These are phyloP conservation scores for Alternaria postmessia DNA, from an alignment of 2,329 filamentous ascomycete species.

Conservation along the genomic window DNA sequence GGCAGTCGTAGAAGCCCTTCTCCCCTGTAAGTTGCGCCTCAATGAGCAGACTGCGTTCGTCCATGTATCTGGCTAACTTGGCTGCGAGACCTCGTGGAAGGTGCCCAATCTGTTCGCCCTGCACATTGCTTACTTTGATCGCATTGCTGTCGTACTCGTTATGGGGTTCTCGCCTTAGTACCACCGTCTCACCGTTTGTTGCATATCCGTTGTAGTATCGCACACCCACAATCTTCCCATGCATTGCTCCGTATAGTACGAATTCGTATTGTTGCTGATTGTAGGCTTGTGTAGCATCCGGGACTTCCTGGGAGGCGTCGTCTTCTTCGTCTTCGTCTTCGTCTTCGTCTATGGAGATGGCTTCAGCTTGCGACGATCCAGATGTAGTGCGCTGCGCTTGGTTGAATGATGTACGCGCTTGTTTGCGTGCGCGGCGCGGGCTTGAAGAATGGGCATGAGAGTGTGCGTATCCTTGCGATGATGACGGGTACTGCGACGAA, in stretches of 20 bases:
- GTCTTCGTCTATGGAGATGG: conserved; percentile 38
- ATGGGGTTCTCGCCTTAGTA: conserved; percentile 65
- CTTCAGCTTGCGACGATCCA: conserved; percentile 39
- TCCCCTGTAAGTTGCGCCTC: conserved; percentile 74
- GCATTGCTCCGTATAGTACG: conserved; percentile 48
- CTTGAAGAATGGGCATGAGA: conserved; percentile 3
- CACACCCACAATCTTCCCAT: conserved; percentile 67
- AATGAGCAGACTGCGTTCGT: conserved; percentile 62
- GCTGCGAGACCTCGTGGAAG: conserved; percentile 71
- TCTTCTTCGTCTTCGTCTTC: conserved; percentile 34
- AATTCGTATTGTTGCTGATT: conserved; percentile 36
- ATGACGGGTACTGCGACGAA: conserved; percentile 34
- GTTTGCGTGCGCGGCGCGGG: conserved; percentile 36
- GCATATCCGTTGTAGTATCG: conserved; percentile 51
- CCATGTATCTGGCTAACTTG: conserved; percentile 77
- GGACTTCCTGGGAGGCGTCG: conserved; percentile 41
- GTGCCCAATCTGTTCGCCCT: conserved; percentile 79
- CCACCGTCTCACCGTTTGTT: conserved; percentile 46
- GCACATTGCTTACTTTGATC: conserved; percentile 79
- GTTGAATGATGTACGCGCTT: conserved; percentile 31
- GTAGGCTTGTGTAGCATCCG: conserved; percentile 36
- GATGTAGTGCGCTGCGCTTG: conserved; percentile 12
- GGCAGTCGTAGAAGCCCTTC: conserved; percentile 75
- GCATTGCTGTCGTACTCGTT: conserved; percentile 71
- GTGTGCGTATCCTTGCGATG: conserved; percentile 28